Evolutionary conservation across 805 yeast genomes (phyloP), one percentile per base, ranked within the genome.

Genomic region (Candida ovalis): DNA sequence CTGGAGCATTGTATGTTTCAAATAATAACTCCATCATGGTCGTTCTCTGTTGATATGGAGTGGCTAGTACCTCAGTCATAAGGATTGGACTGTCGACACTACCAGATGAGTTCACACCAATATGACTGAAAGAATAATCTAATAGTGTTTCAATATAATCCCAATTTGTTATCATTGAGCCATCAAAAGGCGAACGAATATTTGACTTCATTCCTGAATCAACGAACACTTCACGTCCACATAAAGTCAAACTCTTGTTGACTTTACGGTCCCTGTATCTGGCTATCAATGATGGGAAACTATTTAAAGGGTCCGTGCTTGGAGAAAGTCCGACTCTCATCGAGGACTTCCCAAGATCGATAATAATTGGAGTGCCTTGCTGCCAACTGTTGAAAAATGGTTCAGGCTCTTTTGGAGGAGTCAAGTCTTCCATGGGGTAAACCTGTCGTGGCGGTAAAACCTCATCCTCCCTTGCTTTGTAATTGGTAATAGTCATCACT

Each of bases 101-200:
- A 1, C 80, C 78, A 1, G 66, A 50, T 0, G 80, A 69, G 7
- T 58, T 59, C 2, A 89, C 94, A 3, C 92, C 86, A 42, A 92
- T 60, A 63, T 88, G 95, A 51, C 81, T 77, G 62, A 94, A 85
- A 0, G 90, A 73, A 61, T 90, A 94, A 66, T 92, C 98, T 43
- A 94, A 63, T 45, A 92, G 78, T 49, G 75, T 78, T 63, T 94
- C 99, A 2, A 85, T 77, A 49, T 84, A 78, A 48, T 94, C 98
- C 98, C 98, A 95, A 64, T 91, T 95, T 23, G 95, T 84, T 32
- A 94, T 73, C 56, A 89, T 70, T 4, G 88, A 78, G 0, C 96
- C 96, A 64, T 94, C 99, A 61, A 78, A 92, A 0, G 97, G 96
- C 4, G 88, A 73, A 58, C 80, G 82, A 30, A 88, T 77, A 46